Conservation (phyloP, 2,329 filamentous ascomycete species). For the Aspergillus brunneoviolaceus region DNA sequence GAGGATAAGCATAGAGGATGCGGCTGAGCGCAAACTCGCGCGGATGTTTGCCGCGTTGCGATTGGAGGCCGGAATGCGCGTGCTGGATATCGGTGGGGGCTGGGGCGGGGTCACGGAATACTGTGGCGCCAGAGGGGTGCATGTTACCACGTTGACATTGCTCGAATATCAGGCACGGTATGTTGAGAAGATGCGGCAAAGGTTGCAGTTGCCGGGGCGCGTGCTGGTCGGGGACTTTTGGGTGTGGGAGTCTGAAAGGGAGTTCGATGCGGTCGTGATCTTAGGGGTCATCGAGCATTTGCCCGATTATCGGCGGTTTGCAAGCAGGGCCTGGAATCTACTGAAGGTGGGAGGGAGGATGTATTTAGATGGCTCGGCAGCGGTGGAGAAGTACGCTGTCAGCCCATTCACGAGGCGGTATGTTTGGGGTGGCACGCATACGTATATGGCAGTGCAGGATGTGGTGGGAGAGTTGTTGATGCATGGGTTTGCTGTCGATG, state of each 20-base stretch:
- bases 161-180: neutral
- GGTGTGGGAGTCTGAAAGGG: neutral
- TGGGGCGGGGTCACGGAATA: constrained; percentile 4
- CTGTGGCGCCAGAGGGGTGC: constrained; percentile 2
- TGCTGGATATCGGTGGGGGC: constrained; percentile 1
- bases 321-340: neutral
- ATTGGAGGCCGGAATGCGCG: neutral
- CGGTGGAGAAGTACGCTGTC: neutral
- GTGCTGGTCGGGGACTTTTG: neutral
- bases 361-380: neutral
- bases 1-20: neutral
- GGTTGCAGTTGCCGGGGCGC: neutral
- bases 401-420: neutral
- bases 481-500: neutral
- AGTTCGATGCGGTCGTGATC: neutral
- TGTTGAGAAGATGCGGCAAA: neutral
- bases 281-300: neutral
- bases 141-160: neutral
- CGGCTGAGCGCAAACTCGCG: neutral
- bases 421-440: neutral
- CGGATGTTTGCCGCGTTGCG: neutral
- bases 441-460: neutral
- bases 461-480: neutral
- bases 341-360: neutral
- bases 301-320: neutral